Evolutionary conservation across 768 basidiomycete genomes (phyloP).

Genomic region (Arthromyces matolae): DNA sequence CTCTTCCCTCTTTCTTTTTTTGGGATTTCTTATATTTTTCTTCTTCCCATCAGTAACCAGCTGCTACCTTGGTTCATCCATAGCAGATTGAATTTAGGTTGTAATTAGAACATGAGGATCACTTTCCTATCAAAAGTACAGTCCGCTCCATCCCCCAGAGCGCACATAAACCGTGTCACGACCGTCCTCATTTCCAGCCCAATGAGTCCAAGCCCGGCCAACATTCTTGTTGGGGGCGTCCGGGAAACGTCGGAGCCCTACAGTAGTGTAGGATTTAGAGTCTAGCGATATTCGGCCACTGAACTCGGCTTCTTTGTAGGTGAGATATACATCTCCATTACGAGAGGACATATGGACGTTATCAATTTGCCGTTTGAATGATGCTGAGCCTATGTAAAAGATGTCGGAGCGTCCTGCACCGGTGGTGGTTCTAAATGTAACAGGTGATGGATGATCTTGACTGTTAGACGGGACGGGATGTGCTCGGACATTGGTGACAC

Average conservation of each 20-base stretch:
- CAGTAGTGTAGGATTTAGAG: conserved; percentile 38
- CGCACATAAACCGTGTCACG: conserved; percentile 35
- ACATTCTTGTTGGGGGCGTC: conserved; percentile 11
- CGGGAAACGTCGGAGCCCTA: conserved; percentile 21
- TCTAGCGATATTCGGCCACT: conserved; percentile 43
- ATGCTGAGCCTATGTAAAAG: conserved; percentile 37
- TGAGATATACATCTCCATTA: conserved; percentile 54
- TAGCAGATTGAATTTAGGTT: too few species aligned
- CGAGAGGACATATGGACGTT: conserved; percentile 44
- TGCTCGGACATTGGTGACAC: conserved; percentile 45
- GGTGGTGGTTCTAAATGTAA: conserved; percentile 42
- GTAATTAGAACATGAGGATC: background rate
- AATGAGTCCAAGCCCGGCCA: conserved; percentile 37
- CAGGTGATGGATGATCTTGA: conserved; percentile 30
- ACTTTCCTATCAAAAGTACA: conserved; percentile 34
- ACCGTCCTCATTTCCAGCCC: conserved; percentile 36
- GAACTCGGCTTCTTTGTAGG: conserved; percentile 48
- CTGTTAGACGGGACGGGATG: conserved; percentile 37
- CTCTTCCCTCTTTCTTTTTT: too few species aligned
- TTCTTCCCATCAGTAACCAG: too few species aligned
- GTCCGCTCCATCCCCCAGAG: conserved; percentile 45
- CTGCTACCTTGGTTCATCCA: too few species aligned
- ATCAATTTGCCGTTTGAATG: conserved; percentile 43
- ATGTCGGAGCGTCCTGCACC: conserved; percentile 54
- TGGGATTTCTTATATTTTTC: too few species aligned